Evolutionary conservation across 257 asterid species (phyloP).

Genomic region (Jacaranda copaia): DNA sequence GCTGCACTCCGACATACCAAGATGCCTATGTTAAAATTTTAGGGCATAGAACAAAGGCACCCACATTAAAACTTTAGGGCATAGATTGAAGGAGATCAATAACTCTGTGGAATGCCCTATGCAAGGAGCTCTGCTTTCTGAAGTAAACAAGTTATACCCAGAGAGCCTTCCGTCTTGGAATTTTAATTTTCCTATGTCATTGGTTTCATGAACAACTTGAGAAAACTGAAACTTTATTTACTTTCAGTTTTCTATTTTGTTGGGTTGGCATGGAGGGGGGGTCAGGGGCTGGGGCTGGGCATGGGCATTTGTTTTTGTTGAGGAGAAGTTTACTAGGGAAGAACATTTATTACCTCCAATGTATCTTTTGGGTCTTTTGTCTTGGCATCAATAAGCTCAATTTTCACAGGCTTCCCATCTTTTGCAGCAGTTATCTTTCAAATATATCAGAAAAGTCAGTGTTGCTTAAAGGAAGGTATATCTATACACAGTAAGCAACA

Average conservation of each 20-base stretch:
- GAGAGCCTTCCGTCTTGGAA: neutral
- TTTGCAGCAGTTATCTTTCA: constrained; percentile 86
- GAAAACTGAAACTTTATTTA: neutral
- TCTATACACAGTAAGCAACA: constrained; percentile 8
- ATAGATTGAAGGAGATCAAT: neutral
- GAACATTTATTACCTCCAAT: constrained; percentile 63
- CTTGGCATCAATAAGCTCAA: constrained; percentile 95
- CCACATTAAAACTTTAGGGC: neutral
- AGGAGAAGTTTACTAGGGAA: constrained; percentile 3
- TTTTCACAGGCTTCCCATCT: constrained; percentile 87
- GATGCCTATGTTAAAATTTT: neutral
- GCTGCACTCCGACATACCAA: neutral
- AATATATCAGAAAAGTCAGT: constrained; percentile 18
- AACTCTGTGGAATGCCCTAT: neutral
- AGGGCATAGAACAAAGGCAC: neutral
- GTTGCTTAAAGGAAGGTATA: constrained; percentile 5
- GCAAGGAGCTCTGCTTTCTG: neutral
- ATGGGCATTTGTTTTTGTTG: constrained; percentile 6
- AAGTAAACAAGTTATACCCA: neutral
- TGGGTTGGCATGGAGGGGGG: neutral
- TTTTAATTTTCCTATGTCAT: neutral
- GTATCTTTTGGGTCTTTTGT: constrained; percentile 83
- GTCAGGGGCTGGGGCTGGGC: neutral
- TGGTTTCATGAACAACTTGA: constrained; percentile 13
- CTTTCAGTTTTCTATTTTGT: neutral